Evolutionary conservation across 108 stramenopile genomes (phyloP).

Genomic region (Aurantiochytrium sp.): DNA sequence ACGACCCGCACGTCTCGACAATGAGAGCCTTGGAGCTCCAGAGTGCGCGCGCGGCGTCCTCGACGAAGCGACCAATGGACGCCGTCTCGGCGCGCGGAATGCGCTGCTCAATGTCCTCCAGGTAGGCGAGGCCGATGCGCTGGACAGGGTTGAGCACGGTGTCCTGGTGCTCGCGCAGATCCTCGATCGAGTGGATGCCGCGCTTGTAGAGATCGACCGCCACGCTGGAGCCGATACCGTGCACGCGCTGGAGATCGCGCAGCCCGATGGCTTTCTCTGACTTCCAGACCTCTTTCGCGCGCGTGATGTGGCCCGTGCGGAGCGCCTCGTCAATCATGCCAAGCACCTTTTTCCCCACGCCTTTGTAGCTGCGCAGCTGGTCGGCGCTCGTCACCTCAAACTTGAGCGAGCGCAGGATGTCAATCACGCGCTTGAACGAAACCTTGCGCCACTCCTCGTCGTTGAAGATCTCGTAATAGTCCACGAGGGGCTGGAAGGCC

Average conservation of each 20-base stretch:
- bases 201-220: background rate
- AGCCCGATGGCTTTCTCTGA: background rate
- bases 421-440: background rate
- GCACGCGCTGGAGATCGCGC: background rate
- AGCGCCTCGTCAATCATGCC: background rate
- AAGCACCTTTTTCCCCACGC: background rate
- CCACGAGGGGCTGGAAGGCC: background rate
- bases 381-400: background rate
- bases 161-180: background rate
- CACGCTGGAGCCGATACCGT: background rate
- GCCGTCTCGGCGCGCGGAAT: background rate
- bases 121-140: background rate
- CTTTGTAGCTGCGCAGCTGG: background rate
- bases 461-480: background rate
- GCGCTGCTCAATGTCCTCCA: constrained; percentile 18
- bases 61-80: background rate
- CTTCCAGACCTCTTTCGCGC: background rate
- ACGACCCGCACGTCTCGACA: background rate
- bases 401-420: background rate
- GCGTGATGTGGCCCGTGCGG: background rate
- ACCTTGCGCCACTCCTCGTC: background rate
- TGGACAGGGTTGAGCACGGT: background rate
- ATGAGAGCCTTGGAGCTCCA: background rate
- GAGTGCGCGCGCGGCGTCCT: background rate
- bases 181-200: background rate